Evolutionary conservation across 2,329 filamentous ascomycete species (phyloP).

Genomic region (Diaporthe longicolla): DNA sequence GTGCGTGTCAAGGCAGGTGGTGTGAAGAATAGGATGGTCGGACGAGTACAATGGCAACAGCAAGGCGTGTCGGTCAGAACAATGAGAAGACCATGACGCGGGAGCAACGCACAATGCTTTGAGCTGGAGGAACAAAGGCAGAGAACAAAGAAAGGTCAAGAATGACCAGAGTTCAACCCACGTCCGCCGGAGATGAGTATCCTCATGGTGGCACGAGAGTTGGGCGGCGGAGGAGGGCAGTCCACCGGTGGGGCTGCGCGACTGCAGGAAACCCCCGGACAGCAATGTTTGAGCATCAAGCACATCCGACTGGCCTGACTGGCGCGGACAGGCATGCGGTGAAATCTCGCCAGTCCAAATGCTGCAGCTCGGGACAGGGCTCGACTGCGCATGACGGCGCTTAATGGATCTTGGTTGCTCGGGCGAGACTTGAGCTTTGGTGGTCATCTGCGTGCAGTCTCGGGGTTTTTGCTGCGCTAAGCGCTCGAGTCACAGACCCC

Average conservation of each 20-base stretch:
- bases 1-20: background rate
- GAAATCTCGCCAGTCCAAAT: conserved; percentile 41
- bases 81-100: conserved; percentile 33
- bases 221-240: conserved; percentile 2
- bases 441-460: background rate
- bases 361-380: conserved; percentile 23
- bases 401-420: conserved; percentile 27
- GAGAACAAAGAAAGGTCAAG: conserved; percentile 31
- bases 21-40: conserved; percentile 27
- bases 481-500: conserved; percentile 8
- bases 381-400: conserved; percentile 38
- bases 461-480: conserved; percentile 22
- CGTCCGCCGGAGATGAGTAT: background rate
- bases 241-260: conserved; percentile 16
- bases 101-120: conserved; percentile 23
- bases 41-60: conserved; percentile 35
- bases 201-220: background rate
- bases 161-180: background rate
- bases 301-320: conserved; percentile 40
- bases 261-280: background rate
- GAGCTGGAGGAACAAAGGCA: conserved; percentile 12
- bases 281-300: conserved; percentile 37
- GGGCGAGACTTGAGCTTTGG: conserved; percentile 4
- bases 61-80: conserved; percentile 32
- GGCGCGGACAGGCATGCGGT: conserved; percentile 39